These are phyloP conservation scores for Dactylellina cionopaga DNA, from an alignment of 2,329 filamentous ascomycete genomes.

Conservation along the genomic window DNA sequence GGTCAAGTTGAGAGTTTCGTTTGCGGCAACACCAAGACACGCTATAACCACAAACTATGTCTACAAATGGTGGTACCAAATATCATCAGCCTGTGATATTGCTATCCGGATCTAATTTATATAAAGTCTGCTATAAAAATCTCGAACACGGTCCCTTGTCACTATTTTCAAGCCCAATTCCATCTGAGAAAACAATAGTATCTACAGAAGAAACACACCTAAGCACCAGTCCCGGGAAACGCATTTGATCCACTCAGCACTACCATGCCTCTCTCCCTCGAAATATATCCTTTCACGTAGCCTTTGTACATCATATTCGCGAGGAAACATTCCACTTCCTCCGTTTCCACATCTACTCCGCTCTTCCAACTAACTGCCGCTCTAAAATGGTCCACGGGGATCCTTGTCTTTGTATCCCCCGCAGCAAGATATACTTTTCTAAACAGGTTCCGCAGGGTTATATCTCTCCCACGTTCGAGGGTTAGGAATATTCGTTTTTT, in stretches of 20 bases:
- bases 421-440: constrained; percentile 84
- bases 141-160: not conserved
- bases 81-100: not conserved
- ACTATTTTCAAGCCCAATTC: not conserved
- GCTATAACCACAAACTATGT: no score
- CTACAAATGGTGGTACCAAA: no score
- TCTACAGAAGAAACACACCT: not conserved
- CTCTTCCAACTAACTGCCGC: constrained; percentile 74
- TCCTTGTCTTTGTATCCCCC: constrained; percentile 78
- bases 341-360: constrained; percentile 71
- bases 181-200: not conserved
- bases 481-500: constrained; percentile 93
- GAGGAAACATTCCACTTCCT: constrained; percentile 94
- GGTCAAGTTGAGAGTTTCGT: constrained; percentile 30
- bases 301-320: constrained; percentile 99
- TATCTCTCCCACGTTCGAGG: constrained; percentile 88
- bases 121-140: not conserved
- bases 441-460: constrained; percentile 88
- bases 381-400: constrained; percentile 84
- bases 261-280: constrained; percentile 86
- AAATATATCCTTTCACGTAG: constrained; percentile 97
- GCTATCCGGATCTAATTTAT: constrained; percentile 13
- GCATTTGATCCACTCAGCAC: constrained; percentile 92
- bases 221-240: constrained; percentile 83
- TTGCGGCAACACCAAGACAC: not conserved